Evolutionary conservation across 768 basidiomycete species (phyloP), one percentile per base, ranked within the genome.

Genomic region (Mycena haematopus): DNA sequence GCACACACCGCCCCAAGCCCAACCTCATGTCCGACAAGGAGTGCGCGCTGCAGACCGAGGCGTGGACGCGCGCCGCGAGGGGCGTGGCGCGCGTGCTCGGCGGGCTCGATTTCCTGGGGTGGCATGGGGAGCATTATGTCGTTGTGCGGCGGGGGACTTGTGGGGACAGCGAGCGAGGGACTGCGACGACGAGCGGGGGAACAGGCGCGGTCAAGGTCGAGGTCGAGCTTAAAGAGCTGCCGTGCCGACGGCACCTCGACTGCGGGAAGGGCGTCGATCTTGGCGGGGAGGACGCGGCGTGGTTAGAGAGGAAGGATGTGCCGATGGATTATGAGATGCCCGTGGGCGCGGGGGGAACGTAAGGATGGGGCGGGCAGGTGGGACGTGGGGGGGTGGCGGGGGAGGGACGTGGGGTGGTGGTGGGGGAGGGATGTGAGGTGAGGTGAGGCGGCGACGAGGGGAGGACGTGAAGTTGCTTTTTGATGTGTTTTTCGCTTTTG

Each of bases 281-380:
- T 55, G 87, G 86, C 17, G 79, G 80, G 40, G 84, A 84, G 35
- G 86, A 88, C 70, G 85, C 83, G 31, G 79, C 82, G 46, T 89
- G 87, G 87, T 73, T 87, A 71, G 88, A 88, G 75, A 77, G 87
- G 69, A 89, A 87, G 75, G 88, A 90, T 66, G 85, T 90, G n/a
- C 88, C 87, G 58, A 88, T 89, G 76, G 88, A 89, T 73, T 89
- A 88, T 74, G 88, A 89, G 76, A 81, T 83, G 76, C 83, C 86
- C 3, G 51, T 58, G 46, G 64, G n/a, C n/a, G n/a, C n/a, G n/a
- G n/a, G n/a, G n/a, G n/a, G n/a, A n/a, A n/a, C n/a, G n/a, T n/a
- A n/a, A n/a, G n/a, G n/a, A n/a, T n/a, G n/a, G n/a, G n/a, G n/a
- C n/a, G n/a, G n/a, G n/a, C n/a, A n/a, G n/a, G n/a, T n/a, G n/a